These are phyloP conservation scores for Russula compacta DNA, from an alignment of 768 basidiomycete genomes.

Conservation along the genomic window DNA sequence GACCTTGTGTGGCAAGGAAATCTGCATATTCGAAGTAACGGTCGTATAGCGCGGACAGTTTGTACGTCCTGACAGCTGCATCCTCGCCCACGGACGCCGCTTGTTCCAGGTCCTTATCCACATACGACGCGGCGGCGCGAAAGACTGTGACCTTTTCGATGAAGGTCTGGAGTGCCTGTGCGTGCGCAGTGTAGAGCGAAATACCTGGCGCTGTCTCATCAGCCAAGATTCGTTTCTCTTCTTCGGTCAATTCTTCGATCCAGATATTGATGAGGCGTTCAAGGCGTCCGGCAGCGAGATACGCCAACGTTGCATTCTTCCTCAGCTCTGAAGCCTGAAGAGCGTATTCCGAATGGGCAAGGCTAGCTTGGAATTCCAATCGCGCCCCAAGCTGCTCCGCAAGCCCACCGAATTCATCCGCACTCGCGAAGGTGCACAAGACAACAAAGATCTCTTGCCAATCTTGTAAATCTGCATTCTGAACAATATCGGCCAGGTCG, in stretches of 20 bases:
- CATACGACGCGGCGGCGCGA: slow-evolving; percentile 74
- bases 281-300: slow-evolving; percentile 81
- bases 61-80: slow-evolving; percentile 57
- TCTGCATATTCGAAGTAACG: slow-evolving; percentile 95
- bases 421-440: slow-evolving; percentile 82
- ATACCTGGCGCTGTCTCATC: slow-evolving; percentile 34
- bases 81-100: slow-evolving; percentile 30
- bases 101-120: slow-evolving; percentile 56
- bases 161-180: slow-evolving; percentile 82
- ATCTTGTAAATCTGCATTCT: slow-evolving; percentile 89
- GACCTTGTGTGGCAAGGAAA: slow-evolving; percentile 82
- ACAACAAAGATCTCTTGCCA: slow-evolving; percentile 98
- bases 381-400: slow-evolving; percentile 88
- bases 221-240: slow-evolving; percentile 49
- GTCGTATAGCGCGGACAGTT: slow-evolving; percentile 80
- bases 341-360: slow-evolving; percentile 43
- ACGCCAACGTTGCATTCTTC: slow-evolving; percentile 88
- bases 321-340: slow-evolving; percentile 45
- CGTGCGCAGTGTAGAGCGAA: slow-evolving; percentile 70
- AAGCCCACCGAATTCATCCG: slow-evolving; percentile 78
- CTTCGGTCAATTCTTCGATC: slow-evolving; percentile 82
- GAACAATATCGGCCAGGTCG: slow-evolving; percentile 88
- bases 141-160: slow-evolving; percentile 96
- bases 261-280: slow-evolving; percentile 88
- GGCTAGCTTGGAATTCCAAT: slow-evolving; percentile 74